Base-by-base conservation (phyloP, 306 rosid genomes). In the Quercus glauca region DNA sequence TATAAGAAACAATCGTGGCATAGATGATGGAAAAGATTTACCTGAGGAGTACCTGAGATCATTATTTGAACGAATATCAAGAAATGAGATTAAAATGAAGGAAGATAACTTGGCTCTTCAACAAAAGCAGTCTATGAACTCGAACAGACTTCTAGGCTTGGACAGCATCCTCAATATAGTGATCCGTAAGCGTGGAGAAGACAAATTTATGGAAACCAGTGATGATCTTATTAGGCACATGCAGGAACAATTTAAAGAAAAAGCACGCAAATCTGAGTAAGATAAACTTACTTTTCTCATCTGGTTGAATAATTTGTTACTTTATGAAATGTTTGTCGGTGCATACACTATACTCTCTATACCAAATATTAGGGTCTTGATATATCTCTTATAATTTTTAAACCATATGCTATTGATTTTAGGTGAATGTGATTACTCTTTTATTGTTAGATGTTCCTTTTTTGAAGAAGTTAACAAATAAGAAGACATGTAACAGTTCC, bases 1-100 rank as follows among this genome's bases (percentile, higher is more conserved):
- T 87, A 91, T 96, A 77, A 90, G 97, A 86, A 96, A 96, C 83
- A 96, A 93, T 76, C 98, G 99, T 15, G 99, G 99, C 76, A 87
- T 96, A 82, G 99, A 96, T 86, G 99, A 96, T 87, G 99, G 99
- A 67, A 93, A 93, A 86, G 99, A 96, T 89, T 88, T 96, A 63
- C 91, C 93, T 23, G 97, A 93, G 83, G 97, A 88, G 83, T 88
- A 91, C 86, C 61, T 96, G 91, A 91, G 92, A 87, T 89, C 97
- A 37, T 77, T 96, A 81, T 96, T 81, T 89, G 98, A 90, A 65
- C 84, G 99, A 81, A 89, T 96, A 84, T 89, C 97, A 77, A 91
- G 89, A 89, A 91, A 83, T 82, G 99, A 96, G 87, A 96, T 96
- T 84, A 96, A 96, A 89, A 93, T 96, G 99, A 96, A 96, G 85